Base-by-base conservation (phyloP, 208 protist species). In the Trypanosoma vivax region DNA sequence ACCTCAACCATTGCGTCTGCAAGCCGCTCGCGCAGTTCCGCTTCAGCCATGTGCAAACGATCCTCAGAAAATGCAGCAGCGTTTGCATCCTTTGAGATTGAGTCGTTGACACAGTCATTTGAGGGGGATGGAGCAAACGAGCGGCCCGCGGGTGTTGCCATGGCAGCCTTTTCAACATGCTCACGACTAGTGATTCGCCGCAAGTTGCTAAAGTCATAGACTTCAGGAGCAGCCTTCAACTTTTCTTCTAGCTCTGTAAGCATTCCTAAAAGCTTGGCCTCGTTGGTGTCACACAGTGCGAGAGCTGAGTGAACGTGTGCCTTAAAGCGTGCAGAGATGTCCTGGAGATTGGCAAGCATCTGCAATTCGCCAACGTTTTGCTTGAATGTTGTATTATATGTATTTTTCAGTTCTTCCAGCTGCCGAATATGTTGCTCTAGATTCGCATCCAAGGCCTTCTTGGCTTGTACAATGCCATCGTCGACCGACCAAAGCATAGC, bases 331-430 rank as follows among this genome's bases (percentile, higher is more conserved):
- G 80, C 50, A 9, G 83, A 57, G 21, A 64, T 54, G 57, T 90
- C 83, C 64, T 94, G 82, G 42, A 85, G 40, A 0, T 37, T 33
- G 7, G 72, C 52, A 6, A 90, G 61, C 18, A 89, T 35, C 28
- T 53, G 49, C 40, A 90, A 64, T 72, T 94, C 82, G 14, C 70
- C 74, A 23, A 29, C 72, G 59, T 78, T 88, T 39, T 82, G 76
- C 51, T 71, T 48, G 49, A 51, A 72, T 11, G 62, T 60, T 1
- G 14, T 33, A 3, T 54, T 54, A 58, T 81, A 81, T 6, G 38
- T 35, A 21, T 25, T 41, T 3, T 53, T 34, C 30, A 43, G 27
- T 27, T 24, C 55, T 11, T 69, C 60, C 34, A 76, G 43, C 24
- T 52, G 56, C 6, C n/a, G 33, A 29, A 66, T 35, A 6, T 72